Evolutionary conservation across 139 green algal species (phyloP).

Genomic region (Monoraphidium neglectum): DNA sequence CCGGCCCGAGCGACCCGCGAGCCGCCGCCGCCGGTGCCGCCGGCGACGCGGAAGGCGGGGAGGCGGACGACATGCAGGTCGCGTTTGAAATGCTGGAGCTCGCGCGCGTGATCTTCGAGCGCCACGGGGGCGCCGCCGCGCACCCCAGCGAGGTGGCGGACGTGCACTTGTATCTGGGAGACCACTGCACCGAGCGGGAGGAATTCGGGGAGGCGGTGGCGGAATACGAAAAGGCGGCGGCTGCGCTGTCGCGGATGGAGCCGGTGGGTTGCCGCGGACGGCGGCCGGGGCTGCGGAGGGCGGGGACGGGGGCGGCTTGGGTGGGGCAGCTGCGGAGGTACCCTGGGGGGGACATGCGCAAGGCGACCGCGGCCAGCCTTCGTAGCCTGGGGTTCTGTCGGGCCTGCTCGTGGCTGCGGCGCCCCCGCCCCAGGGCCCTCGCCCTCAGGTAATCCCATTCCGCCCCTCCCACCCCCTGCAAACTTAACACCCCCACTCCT

Average conservation of each 20-base stretch:
- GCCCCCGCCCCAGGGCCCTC: no score
- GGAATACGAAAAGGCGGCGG: conserved; percentile 23
- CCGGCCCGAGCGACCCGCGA: no score
- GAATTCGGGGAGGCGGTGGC: conserved; percentile 27
- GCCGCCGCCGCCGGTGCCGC: neutral
- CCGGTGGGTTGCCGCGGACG: neutral
- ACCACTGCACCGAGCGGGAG: conserved; percentile 28
- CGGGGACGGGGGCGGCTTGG: no score
- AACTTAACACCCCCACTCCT: no score
- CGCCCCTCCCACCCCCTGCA: no score
- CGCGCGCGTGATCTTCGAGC: conserved; percentile 32
- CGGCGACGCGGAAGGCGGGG: conserved; percentile 4
- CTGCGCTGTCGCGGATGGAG: conserved; percentile 11
- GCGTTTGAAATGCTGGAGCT: conserved; percentile 64
- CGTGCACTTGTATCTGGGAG: conserved; percentile 32
- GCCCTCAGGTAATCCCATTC: no score
- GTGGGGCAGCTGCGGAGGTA: no score
- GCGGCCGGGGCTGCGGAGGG: no score
- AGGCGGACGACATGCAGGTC: conserved; percentile 65
- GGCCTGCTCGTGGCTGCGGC: no score
- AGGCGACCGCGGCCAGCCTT: no score
- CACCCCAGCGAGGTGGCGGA: conserved; percentile 32
- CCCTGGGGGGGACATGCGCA: no score
- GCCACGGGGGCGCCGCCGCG: conserved; percentile 3
- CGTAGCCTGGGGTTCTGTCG: no score